Conservation (phyloP, 148 eudicot genomes). For the Bassia scoparia region DNA sequence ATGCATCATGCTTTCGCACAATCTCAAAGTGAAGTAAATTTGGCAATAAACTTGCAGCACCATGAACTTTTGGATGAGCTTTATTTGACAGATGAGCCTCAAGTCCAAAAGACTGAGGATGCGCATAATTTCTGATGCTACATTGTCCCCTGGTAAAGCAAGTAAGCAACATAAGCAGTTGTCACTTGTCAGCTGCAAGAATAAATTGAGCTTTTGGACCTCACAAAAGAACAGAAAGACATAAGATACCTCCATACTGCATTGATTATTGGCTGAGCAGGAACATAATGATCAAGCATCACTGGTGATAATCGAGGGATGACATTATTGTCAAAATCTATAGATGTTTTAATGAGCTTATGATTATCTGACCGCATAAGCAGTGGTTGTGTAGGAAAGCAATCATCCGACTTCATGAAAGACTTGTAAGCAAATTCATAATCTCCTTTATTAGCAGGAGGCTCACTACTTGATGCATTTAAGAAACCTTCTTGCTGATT, state of each 20-base stretch:
- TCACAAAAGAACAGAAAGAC: neutral
- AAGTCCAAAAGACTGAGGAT: constrained; percentile 21
- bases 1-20: constrained; percentile 19
- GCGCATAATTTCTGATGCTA: constrained; percentile 14
- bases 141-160: constrained; percentile 27
- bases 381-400: constrained; percentile 3
- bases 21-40: constrained; percentile 18
- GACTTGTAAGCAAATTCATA: constrained; percentile 4
- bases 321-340: constrained; percentile 5
- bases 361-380: constrained; percentile 3
- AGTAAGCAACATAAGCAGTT: neutral
- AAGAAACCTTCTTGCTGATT: neutral
- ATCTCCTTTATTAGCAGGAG: constrained; percentile 8
- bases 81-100: constrained; percentile 37
- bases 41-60: constrained; percentile 29
- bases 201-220: neutral
- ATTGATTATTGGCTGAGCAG: constrained; percentile 26
- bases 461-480: constrained; percentile 11
- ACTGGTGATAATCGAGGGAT: neutral
- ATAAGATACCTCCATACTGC: constrained; percentile 31
- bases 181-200: neutral
- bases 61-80: constrained; percentile 32
- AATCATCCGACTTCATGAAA: constrained; percentile 5
- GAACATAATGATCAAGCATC: neutral
- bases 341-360: constrained; percentile 3